Base-by-base conservation (phyloP, 805 yeast species). In the Schwanniomyces vanrijiae region DNA sequence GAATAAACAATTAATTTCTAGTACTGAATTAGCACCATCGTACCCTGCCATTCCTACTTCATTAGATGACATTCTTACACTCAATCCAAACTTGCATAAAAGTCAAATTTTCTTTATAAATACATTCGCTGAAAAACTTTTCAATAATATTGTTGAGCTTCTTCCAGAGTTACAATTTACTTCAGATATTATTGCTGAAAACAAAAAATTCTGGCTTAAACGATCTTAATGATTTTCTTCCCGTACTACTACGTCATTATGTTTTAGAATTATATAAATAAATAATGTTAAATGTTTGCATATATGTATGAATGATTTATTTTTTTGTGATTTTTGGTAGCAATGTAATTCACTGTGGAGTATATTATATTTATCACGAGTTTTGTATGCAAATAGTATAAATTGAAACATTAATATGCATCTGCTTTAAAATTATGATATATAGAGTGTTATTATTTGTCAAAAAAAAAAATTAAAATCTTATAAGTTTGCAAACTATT, bases 31-130 rank as follows among this genome's bases (percentile, higher is more conserved):
- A 5, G 46, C 45, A 25, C 44, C 60, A 29, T 46, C 43, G 43
- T 59, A 73, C 68, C 49, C 61, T 37, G 61, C 68, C 56, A 61
- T 77, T 40, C 81, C 82, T 0, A 39, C 47, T 16, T 50, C 61
- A 2, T 58, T 79, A 8, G 68, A 73, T 1, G 73, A 71, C 8
- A 76, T 86, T 4, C 63, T 86, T 18, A 43, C 55, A 6, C 54
- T 63, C 39, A 76, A 76, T 45, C 83, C 85, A 7, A 51, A 58
- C 11, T 70, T 90, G 31, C 83, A 83, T 26, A 76, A 77, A 52
- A 88, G 91, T 14, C 97, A 91, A 68, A 65, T 88, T 26, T 89
- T 88, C 60, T 91, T 91, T 73, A 90, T 90, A 48, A 76, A 80
- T 56, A 78, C 88, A 14, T 91, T 88, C 74, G 97, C 96, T 4